phyloP scores from a whole-genome alignment of 2,329 filamentous ascomycete species.

The Cercospora sp. region DNA sequence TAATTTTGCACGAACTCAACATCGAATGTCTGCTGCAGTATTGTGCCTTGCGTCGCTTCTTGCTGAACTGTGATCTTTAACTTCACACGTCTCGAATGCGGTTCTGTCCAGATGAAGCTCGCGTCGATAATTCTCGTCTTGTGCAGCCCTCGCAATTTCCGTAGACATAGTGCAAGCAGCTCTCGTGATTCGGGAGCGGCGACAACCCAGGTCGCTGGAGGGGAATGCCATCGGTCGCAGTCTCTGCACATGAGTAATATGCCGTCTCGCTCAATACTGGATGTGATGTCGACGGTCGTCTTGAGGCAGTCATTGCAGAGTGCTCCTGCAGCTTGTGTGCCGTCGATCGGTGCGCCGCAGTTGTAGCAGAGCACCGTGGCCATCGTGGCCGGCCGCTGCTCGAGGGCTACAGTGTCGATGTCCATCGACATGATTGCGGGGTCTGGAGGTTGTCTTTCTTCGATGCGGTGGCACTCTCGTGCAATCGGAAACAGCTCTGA shows the following conservation, averaged over 20 bases:
- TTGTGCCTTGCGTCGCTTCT: conserved; percentile 64
- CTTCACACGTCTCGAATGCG: conserved; percentile 87
- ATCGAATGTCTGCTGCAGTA: conserved; percentile 91
- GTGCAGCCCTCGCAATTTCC: conserved; percentile 79
- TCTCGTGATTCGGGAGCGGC: conserved; percentile 87
- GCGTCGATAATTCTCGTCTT: conserved; percentile 96
- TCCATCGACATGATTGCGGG: conserved; percentile 42
- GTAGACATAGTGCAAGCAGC: conserved; percentile 85
- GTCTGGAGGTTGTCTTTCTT: not conserved
- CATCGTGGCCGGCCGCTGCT: conserved; percentile 36
- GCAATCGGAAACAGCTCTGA: no score
- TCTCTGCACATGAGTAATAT: conserved; percentile 89
- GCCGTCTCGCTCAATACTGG: conserved; percentile 87
- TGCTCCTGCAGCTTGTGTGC: conserved; percentile 79
- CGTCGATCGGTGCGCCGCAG: conserved; percentile 93
- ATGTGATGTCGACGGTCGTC: conserved; percentile 87
- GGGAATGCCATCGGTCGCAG: conserved; percentile 90
- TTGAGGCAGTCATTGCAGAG: conserved; percentile 97
- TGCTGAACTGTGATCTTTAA: conserved; percentile 93
- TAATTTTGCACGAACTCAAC: conserved; percentile 87
- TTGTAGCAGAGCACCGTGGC: conserved; percentile 93
- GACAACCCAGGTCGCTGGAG: conserved; percentile 81
- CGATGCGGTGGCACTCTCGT: not conserved
- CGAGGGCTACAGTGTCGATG: conserved; percentile 39
- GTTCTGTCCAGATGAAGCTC: conserved; percentile 97